Conservation (phyloP, 257 asterid genomes). For the Thymus mandschuricus region DNA sequence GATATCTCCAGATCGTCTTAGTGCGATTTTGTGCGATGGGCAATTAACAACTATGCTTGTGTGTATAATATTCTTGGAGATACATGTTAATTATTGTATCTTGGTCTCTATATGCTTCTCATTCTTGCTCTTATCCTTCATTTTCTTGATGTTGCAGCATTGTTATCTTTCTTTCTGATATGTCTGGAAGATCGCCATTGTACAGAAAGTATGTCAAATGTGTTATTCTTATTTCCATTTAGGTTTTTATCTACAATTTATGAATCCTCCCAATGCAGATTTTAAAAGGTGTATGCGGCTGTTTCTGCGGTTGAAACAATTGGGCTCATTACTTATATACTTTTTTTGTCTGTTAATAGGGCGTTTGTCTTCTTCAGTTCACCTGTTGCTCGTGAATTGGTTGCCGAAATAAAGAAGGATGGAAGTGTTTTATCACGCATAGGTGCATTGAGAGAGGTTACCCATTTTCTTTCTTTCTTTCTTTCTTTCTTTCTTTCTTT, state of each 20-base stretch:
- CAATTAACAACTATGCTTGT: neutral
- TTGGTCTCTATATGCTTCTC: slow-evolving; percentile 16
- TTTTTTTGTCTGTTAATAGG: slow-evolving; percentile 46
- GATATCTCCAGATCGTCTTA: too few species aligned
- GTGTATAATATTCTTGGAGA: slow-evolving; percentile 12
- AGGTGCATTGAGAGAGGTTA: slow-evolving; percentile 98
- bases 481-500: too few species aligned
- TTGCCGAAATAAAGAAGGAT: slow-evolving; percentile 78
- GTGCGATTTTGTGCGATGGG: too few species aligned
- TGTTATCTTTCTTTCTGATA: slow-evolving; percentile 82
- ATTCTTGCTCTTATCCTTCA: slow-evolving; percentile 28
- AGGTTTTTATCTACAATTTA: slow-evolving; percentile 24
- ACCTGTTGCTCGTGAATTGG: slow-evolving; percentile 81
- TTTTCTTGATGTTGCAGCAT: slow-evolving; percentile 70
- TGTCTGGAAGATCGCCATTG: slow-evolving; percentile 91
- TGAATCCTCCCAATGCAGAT: slow-evolving; percentile 22
- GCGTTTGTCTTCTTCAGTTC: slow-evolving; percentile 98
- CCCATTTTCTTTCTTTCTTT: neutral
- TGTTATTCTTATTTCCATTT: slow-evolving; percentile 23
- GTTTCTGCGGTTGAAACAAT: slow-evolving; percentile 28
- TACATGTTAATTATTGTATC: slow-evolving; percentile 16
- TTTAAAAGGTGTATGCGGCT: slow-evolving; percentile 27
- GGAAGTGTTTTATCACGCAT: slow-evolving; percentile 88
- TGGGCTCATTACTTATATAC: slow-evolving; percentile 29
- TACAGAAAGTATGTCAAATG: slow-evolving; percentile 79